A percentile compares a stretch with the other conserved stretches of the same genome.
These are phyloP conservation scores for Boletus reticulatus DNA, from an alignment of 768 basidiomycete genomes.

Conservation along the genomic window DNA sequence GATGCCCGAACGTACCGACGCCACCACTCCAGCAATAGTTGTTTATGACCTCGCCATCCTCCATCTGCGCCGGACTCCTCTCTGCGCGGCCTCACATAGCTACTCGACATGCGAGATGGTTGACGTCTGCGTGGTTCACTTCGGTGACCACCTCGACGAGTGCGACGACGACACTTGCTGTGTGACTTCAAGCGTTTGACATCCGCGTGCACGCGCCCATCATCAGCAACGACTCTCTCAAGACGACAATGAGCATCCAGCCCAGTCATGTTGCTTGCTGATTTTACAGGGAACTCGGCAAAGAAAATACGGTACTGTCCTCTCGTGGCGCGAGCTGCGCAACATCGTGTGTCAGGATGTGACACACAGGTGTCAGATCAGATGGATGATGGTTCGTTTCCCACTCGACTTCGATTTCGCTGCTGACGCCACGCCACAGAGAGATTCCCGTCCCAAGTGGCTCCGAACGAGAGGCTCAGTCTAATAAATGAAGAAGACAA, in stretches of 20 bases:
- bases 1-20: not conserved
- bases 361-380: not conserved
- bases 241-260: constrained; percentile 2
- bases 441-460: constrained; percentile 6
- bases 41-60: too few relatives aligned
- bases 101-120: too few relatives aligned
- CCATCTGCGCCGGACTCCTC: too few relatives aligned
- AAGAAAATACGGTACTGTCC: not conserved
- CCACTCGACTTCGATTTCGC: too few relatives aligned
- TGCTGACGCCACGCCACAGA: not conserved
- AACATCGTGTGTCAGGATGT: not conserved
- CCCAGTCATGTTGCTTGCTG: not conserved
- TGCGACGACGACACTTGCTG: not conserved
- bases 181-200: not conserved
- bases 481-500: not conserved
- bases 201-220: too few relatives aligned
- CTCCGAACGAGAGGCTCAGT: constrained; percentile 5
- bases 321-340: constrained; percentile 9
- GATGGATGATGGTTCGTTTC: constrained; percentile 7
- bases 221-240: not conserved
- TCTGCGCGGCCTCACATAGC: too few relatives aligned
- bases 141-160: too few relatives aligned
- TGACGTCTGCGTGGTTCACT: too few relatives aligned
- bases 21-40: too few relatives aligned
- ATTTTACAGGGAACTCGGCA: not conserved